phyloP scores from a whole-genome alignment of 2,329 filamentous ascomycete species.

The Monilinia aucupariae region DNA sequence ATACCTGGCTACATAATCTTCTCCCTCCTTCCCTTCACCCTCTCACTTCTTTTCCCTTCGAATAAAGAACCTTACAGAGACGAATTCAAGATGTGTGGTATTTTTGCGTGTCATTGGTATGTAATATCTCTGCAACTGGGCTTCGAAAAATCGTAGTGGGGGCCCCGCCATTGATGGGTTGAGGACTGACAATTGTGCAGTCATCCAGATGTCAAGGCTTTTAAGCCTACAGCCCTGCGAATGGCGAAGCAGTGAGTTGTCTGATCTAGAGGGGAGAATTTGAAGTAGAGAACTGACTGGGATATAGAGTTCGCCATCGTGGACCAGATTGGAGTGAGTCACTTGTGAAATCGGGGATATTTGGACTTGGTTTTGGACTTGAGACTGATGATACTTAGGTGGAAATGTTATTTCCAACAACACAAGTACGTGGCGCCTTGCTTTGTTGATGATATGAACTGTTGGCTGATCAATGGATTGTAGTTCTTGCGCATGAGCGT shows the following conservation, averaged over 20 bases:
- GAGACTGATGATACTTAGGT: slow-evolving; percentile 21
- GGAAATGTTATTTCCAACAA: slow-evolving; percentile 85
- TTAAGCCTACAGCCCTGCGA: slow-evolving; percentile 90
- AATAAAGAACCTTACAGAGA: neutral
- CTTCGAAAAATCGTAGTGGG: slow-evolving; percentile 14
- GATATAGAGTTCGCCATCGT: slow-evolving; percentile 57
- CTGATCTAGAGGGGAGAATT: neutral
- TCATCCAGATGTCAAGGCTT: slow-evolving; percentile 76
- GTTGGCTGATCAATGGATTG: slow-evolving; percentile 29
- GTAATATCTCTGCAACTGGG: slow-evolving; percentile 6
- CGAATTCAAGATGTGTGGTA: slow-evolving; percentile 26
- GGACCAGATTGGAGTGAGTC: slow-evolving; percentile 85
- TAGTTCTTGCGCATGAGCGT: slow-evolving; percentile 94
- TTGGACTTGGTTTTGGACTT: neutral
- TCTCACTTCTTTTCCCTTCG: too few relatives aligned
- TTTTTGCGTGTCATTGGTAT: slow-evolving; percentile 77
- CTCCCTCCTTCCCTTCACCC: neutral
- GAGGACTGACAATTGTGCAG: slow-evolving; percentile 53
- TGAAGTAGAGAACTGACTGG: slow-evolving; percentile 1
- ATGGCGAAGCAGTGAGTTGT: slow-evolving; percentile 81
- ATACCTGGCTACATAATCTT: neutral
- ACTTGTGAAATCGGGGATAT: neutral
- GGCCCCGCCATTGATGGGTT: slow-evolving; percentile 18
- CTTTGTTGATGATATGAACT: neutral
- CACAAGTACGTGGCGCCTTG: slow-evolving; percentile 64